Evolutionary conservation across 352 stramenopile species (phyloP).

Genomic region (Pilasporangium apinafurcum): DNA sequence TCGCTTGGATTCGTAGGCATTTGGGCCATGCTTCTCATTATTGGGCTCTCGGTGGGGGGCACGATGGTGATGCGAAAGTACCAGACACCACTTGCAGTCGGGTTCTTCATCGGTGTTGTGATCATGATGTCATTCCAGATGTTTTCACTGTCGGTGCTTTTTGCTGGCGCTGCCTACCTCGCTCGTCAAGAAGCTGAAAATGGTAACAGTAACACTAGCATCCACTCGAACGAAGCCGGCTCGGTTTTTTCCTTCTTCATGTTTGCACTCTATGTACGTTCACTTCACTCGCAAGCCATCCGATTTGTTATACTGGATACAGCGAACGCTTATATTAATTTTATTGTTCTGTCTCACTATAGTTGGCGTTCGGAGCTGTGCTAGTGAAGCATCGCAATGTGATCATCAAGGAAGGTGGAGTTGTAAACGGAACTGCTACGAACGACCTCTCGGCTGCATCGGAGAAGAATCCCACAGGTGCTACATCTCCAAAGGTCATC

Average conservation of each 20-base stretch:
- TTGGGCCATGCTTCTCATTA: slow-evolving; percentile 79
- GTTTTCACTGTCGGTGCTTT: slow-evolving; percentile 79
- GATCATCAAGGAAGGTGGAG: slow-evolving; percentile 71
- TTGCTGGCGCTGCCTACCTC: slow-evolving; percentile 63
- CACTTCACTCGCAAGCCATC: background rate
- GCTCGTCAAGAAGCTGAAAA: slow-evolving; percentile 58
- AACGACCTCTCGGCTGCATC: slow-evolving; percentile 13
- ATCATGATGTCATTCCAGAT: slow-evolving; percentile 89
- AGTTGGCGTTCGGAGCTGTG: slow-evolving; percentile 59
- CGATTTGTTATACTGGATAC: background rate
- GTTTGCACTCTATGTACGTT: slow-evolving; percentile 80
- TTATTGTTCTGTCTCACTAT: background rate
- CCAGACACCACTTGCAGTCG: slow-evolving; percentile 77
- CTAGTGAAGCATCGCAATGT: slow-evolving; percentile 74
- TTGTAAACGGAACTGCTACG: slow-evolving; percentile 26
- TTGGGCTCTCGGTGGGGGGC: slow-evolving; percentile 73
- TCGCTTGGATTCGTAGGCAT: slow-evolving; percentile 77
- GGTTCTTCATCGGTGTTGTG: slow-evolving; percentile 88
- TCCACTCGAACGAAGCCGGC: slow-evolving; percentile 71
- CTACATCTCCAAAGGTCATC: slow-evolving; percentile 57
- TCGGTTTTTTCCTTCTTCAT: slow-evolving; percentile 86
- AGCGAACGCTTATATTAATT: background rate
- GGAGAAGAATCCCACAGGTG: slow-evolving; percentile 42
- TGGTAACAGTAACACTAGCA: slow-evolving; percentile 41
- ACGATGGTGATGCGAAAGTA: slow-evolving; percentile 89